Base-by-base conservation (phyloP, 306 rosid species). In the Vicia faba region DNA sequence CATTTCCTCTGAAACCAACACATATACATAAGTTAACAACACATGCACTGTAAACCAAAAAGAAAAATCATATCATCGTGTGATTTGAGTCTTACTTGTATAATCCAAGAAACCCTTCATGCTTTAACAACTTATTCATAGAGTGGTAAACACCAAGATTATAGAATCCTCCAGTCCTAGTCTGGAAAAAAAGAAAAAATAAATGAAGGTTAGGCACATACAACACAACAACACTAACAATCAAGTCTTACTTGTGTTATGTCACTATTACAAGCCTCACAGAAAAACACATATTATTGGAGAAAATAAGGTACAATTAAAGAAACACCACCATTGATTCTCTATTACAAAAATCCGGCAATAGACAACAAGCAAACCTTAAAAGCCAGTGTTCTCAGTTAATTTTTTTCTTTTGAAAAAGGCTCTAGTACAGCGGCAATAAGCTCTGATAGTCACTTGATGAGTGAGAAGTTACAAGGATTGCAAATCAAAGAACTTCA, bases 41-140 rank as follows among this genome's bases (percentile, higher is more conserved):
- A 43, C 39, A 43, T 56, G n/a, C 59, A 69, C 5, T 15, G 23
- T 0, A 15, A 35, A 66, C 35, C 13, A 20, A 46, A 9, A 28
- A 18, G 20, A 18, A 9, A 36, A 38, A 10, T 5, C 41, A 56
- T 46, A 46, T 33, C 6, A 33, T 41, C n/a, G 51, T 14, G 18
- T 58, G 29, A 58, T 48, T 48, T 74, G 61, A 66, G 41, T 75
- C 86, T 84, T 90, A 93, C 97, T 74, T 90, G 10, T 90, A 93
- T 79, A 93, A 85, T 71, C 97, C 99, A 46, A 18, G 79, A 66
- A 85, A 77, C 12, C 99, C 97, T 88, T 93, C 97, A 61, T 76
- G 76, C 84, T 85, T 82, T 9, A 80, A 12, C 66, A 93, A 58
- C 83, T 70, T 93, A 59, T 85, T 86, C 82, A 90, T 25, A 67